Base-by-base conservation (phyloP, 106 monocot species). In the Phalaenopsis aphrodite region DNA sequence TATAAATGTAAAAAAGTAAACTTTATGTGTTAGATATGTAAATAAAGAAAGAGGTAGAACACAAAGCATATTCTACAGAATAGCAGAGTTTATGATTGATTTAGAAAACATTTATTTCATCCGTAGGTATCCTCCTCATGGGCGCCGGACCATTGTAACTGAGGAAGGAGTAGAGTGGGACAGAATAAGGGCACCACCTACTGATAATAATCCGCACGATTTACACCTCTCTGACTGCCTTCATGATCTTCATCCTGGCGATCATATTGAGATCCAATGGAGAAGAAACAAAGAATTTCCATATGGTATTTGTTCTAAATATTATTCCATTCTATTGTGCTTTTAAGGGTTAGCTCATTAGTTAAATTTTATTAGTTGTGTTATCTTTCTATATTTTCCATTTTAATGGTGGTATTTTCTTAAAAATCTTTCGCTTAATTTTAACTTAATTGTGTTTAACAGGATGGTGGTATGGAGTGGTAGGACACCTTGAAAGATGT, bases 201-300 rank as follows among this genome's bases (percentile, higher is more conserved):
- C 86, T 42, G 82, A 84, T 24, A 86, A 84, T 71, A 43, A 81
- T 14, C 75, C 92, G 37, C 84, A 92, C 71, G 85, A 84, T 23
- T 85, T 92, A 15, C 89, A 92, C 71, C 14, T 76, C 47, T 89
- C 92, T 23, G 83, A 89, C 19, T 92, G 87, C 41, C 86, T 89
- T 64, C 47, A 74, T 41, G 84, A 89, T 37, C 74, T 92, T 38
- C 74, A 14, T 16, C 87, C 92, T 17, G 87, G 87, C 3, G 89
- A 92, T 77, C 89, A 92, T 77, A 84, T 92, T 42, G 91, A 92
- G 80, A 85, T 89, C 57, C 91, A 92, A 57, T 92, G 91, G 91
- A 85, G 91, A 78, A 83, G 85, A 72, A 92, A 78, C 87, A 87
- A 89, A 52, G 87, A 92, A 41, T 86, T 84, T 72, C 92, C 89